Base-by-base conservation (phyloP, 2,329 filamentous ascomycete species). In the Colletotrichum sp. region DNA sequence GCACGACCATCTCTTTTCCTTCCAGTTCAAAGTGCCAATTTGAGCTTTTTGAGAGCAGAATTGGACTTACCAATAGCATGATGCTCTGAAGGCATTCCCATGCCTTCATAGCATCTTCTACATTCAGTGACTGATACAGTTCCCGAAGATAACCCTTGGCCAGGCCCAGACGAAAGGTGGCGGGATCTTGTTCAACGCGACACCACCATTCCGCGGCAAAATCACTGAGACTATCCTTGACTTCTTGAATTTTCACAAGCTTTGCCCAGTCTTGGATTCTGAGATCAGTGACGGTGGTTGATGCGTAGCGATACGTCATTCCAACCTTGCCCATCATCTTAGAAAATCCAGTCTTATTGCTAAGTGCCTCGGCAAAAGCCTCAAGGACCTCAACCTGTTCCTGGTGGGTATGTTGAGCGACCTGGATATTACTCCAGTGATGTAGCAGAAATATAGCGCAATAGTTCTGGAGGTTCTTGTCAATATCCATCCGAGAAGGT, bases 1-100 rank as follows among this genome's bases (percentile, higher is more conserved):
- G 6, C 1, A 22, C 2, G 39, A 48, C 39, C 2, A 48, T 2
- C 0, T 48, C 6, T 4, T n/a, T n/a, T 48, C 3, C 4, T 12
- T 48, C 1, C 1, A 12, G 18, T 48, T 48, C 2, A 2, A 48
- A 48, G 1, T 48, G 39, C 1, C 18, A 12, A 4, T 12, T 48
- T 48, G 39, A n/a, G 18, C 6, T 1, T 48, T 48, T 4, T 48
- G 39, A n/a, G 39, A 3, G 39, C 39, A 9, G 9, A n/a, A 1
- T 48, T 1, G 5, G 3, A 4, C 39, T 4, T 52, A 52, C 43
- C 43, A 52, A 22, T 52, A 5, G n/a, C n/a, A 52, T 22, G 43
- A 52, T 25, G 43, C 43, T 25, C 43, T 13, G n/a, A 13, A 52
- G 43, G 8, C 43, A 25, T 13, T 52, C n/a, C 43, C 43, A 5